Evolutionary conservation across 345 rosid species (phyloP), one percentile per base, ranked within the genome.

Genomic region (Lepidium sativum): DNA sequence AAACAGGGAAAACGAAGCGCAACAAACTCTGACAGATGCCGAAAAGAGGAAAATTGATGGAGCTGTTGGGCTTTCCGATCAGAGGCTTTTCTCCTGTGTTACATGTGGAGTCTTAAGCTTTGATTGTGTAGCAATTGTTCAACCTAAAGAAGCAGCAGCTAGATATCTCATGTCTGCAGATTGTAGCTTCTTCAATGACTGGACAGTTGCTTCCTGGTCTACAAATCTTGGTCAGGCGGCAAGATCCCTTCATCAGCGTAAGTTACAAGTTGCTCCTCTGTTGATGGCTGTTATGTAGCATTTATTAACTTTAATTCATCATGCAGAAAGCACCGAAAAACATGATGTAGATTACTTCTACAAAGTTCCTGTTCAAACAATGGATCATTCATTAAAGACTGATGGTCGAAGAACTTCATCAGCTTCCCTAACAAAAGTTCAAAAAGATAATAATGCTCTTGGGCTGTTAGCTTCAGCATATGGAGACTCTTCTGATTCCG

Each of bases 401-500:
- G 60, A 50, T 25, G 70, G 68, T 80, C 77, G 54, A 69, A 80
- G 59, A 70, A 63, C 54, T 53, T 78, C 55, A 71, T 51, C 61
- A 44, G 52, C 55, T 69, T 69, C 84, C 25, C 60, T 53, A 52
- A 32, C 82, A 54, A 70, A 53, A 42, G 67, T 41, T 32, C 39
- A 55, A 37, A 62, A 57, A 37, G 77, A 77, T n/a, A 41, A 63
- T 52, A 86, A 86, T 63, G 92, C 96, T 27, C 97, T 94, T 61
- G 85, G 85, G 42, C 69, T 94, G 15, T 80, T 94, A 54, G 99
- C 91, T 79, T 76, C 78, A 68, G 77, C 79, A 37, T 94, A 94
- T 76, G 99, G 91, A 72, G 79, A 86, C 67, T 90, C 96, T 41
- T 90, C 99, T 1, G 99, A 90, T 63, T 90, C 97, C 6, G 99